Evolutionary conservation across 2,329 filamentous ascomycete genomes (phyloP).

Genomic region (Helotiales sp.): DNA sequence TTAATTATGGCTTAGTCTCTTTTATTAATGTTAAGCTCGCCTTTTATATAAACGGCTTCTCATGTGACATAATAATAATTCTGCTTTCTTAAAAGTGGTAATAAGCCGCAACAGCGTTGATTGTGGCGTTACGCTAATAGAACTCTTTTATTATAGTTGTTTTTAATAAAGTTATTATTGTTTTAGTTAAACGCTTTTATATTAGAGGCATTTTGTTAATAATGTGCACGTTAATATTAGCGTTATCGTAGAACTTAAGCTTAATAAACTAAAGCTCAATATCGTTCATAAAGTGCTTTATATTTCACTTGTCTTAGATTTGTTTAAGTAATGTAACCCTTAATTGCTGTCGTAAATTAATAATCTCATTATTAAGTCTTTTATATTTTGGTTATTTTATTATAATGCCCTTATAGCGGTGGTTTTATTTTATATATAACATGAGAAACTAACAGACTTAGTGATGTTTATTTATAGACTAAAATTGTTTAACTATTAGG

Average conservation of each 20-base stretch:
- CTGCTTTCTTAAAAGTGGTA: constrained; percentile 30
- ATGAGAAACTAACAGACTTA: constrained; percentile 23
- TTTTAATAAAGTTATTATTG: constrained; percentile 37
- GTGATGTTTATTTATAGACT: constrained; percentile 25
- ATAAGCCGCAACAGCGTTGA: constrained; percentile 39
- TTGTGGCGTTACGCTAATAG: constrained; percentile 35
- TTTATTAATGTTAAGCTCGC: constrained; percentile 25
- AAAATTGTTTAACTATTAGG: constrained; percentile 15
- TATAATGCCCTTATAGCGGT: not conserved
- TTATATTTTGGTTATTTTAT: not conserved
- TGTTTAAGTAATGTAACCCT: not conserved
- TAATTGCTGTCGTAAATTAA: not conserved
- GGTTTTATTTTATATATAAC: constrained; percentile 25
- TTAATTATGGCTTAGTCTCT: constrained; percentile 26
- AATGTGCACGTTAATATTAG: constrained; percentile 7
- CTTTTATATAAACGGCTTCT: constrained; percentile 21
- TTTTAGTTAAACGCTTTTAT: too few species aligned
- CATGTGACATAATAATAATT: constrained; percentile 24
- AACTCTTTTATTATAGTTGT: constrained; percentile 30
- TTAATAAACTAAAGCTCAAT: constrained; percentile 30
- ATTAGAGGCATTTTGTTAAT: constrained; percentile 32
- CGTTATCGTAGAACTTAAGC: constrained; percentile 18
- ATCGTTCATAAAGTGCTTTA: constrained; percentile 31
- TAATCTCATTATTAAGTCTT: not conserved
- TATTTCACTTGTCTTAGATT: constrained; percentile 19